Percentiles rank a stretch among this genome's conserved stretches.
phyloP scores from a whole-genome alignment of 2,329 filamentous ascomycete genomes.

The Colletotrichum sp. region DNA sequence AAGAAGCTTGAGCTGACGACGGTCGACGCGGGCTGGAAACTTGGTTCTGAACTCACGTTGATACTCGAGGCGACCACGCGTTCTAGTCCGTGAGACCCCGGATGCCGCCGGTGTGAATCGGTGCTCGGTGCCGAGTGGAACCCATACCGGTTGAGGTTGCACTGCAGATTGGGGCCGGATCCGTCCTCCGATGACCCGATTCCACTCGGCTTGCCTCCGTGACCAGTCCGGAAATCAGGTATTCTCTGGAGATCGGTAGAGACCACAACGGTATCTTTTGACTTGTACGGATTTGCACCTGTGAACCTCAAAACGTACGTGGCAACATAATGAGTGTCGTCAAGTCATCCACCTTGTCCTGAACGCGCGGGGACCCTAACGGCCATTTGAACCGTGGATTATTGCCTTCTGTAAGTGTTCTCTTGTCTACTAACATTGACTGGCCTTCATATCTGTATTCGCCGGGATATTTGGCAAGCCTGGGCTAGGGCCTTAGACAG shows the following conservation, averaged over 20 bases:
- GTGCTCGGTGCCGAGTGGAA: not conserved
- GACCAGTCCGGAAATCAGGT: not conserved
- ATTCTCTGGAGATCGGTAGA: rapidly evolving
- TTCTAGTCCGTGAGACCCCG: not conserved
- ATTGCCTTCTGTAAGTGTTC: not conserved
- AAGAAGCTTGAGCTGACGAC: not conserved
- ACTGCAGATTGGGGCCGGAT: not conserved
- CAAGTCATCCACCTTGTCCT: not conserved
- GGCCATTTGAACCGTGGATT: not conserved
- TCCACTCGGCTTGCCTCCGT: not conserved
- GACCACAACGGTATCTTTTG: not conserved
- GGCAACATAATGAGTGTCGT: not conserved
- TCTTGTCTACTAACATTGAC: not conserved
- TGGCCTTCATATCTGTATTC: not conserved
- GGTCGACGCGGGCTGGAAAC: not conserved
- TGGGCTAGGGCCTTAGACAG: rapidly evolving
- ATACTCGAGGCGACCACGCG: not conserved
- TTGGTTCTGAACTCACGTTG: not conserved
- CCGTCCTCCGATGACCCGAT: not conserved
- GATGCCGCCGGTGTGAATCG: not conserved
- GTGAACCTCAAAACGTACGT: rapidly evolving
- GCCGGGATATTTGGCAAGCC: not conserved
- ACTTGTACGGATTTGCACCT: not conserved
- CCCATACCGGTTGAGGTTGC: not conserved
- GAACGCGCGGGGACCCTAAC: rapidly evolving